Base-by-base conservation (phyloP, 208 protist species). In the Leptomonas seymouri region DNA sequence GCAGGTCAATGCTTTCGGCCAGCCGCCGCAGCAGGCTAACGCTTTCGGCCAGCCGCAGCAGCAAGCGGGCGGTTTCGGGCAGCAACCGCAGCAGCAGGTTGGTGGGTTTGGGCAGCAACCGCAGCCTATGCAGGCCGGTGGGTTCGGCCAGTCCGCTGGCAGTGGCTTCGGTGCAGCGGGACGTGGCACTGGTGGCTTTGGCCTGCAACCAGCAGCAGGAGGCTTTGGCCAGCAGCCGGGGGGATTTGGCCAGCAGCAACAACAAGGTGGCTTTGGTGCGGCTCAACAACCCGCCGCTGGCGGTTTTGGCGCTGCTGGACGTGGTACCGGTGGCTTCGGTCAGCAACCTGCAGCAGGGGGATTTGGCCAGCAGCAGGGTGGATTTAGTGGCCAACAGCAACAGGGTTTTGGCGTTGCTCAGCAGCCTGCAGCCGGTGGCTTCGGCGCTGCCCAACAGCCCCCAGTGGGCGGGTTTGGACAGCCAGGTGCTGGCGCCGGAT, bases 321-420 rank as follows among this genome's bases (percentile, higher is more conserved):
- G 51, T 39, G 51, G 51, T 20, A 28, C 49, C 48, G 53, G 55
- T 14, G 59, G 51, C 21, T 73, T 71, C 58, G 66, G 51, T 21
- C 28, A 39, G 20, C 41, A 18, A 20, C 18, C 55, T 7, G 36
- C 56, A 27, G 34, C 23, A 18, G 42, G 34, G 11, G 55, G 55
- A 21, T 60, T 60, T 27, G 63, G 64, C 51, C 25, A n/a, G 7
- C n/a, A 66, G 45, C 23, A n/a, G 49, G 21, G 58, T 9, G 30
- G 58, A 8, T 27, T 63, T 63, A 6, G 58, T 18, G 45, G 6
- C 15, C 49, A 14, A 14, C 51, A 39, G 49, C 71, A 34, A 64
- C 59, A 44, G 72, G 81, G 58, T 80, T 82, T 61, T 9, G 80
- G 75, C 30, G 78, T 85, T 21, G 71, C 72, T 9, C 62, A 71